Evolutionary conservation across 2,329 filamentous ascomycete genomes (phyloP), one percentile per base, ranked within the genome.

Genomic region (Beauveria australis): DNA sequence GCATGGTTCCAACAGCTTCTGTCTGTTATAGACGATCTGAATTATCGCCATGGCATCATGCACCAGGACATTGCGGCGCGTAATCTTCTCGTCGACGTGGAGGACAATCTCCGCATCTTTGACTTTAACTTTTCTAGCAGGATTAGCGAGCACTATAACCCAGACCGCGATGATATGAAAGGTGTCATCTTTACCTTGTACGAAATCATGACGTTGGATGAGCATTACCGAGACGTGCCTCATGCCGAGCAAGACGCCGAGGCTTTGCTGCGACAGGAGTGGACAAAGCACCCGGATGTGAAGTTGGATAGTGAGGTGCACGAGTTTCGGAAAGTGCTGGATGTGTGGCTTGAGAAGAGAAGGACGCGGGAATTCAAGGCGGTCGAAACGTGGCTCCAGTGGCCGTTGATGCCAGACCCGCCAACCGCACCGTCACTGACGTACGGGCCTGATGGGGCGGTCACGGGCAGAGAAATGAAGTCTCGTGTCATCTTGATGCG

Each of bases 1-100:
- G 52, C 69, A 60, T 76, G 73, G 71, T 64, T 76, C 0, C 61
- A 67, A n/a, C 74, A 78, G 61, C 69, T 78, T 1, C 70, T 69
- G 1, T 18, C 67, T 1, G 69, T 74, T 14, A 67, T 75, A 10
- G 71, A 75, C 57, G 67, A 72, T 47, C 64, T 78, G 37, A 77
- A 78, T 48, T 66, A 77, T 14, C 53, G 66, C 22, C 62, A 71
- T 28, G 71, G 73, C 26, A 73, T 77, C 48, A 62, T 68, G 22
- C 76, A 78, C 62, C 70, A 75, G 61, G 74, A 77, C 41, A 68
- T 78, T 46, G 70, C 71, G 14, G 67, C 72, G 19, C 69, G 71
- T 43, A 78, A 78, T 53, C 68, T 77, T 7, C 48, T 76, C 0
- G 57, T 78, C 51, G 63, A 76, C 53, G 64, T 67, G 1, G 37